Evolutionary conservation across 139 green algal species (phyloP), one percentile per base, ranked within the genome.

Genomic region (Chlamydomonas schloesseri): DNA sequence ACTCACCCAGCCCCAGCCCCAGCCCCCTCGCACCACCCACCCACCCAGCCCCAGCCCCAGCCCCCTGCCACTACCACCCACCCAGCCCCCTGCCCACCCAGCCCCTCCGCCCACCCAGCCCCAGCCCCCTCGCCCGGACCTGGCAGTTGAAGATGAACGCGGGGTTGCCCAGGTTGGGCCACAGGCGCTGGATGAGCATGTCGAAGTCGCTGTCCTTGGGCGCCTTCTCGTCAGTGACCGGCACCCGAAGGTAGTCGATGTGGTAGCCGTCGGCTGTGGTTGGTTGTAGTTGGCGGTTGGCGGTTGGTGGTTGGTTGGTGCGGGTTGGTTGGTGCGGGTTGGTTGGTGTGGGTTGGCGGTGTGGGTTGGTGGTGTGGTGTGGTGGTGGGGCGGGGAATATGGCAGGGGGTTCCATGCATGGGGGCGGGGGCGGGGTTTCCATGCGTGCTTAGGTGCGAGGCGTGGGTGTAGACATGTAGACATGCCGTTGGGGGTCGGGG

Each of bases 131-230:
- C n/a, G n/a, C 42, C 13, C 97, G 95, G 96, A 99, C 99, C 93
- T 97, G 95, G 94, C 97, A 99, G 92, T 99, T 99, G 93, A 99
- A 99, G 36, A 99, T 89, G 33, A 98, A 90, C 6, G 96, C 95
- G 20, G 94, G 89, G 36, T 50, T n/a, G 67, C 80, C 80, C 65
- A 86, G 67, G 68, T 70, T 77, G 33, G 80, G 80, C 94, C 95
- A 98, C 29, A 95, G 84, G 15, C 94, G 88, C 53, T 86, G 69
- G 31, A 97, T 91, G 55, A 97, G 88, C 82, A 90, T 42, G 58
- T 96, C 89, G 85, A 91, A 96, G 57, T 92, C 88, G 3, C 83
- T 33, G 60, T 93, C 89, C 78, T 98, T 98, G 57, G 97, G 97
- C 26, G 96, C 97, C 91, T 99, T 99, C 89, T 99, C 97, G 71